Base-by-base conservation (phyloP, 2,329 filamentous ascomycete genomes). In the Talaromyces pinophilus region DNA sequence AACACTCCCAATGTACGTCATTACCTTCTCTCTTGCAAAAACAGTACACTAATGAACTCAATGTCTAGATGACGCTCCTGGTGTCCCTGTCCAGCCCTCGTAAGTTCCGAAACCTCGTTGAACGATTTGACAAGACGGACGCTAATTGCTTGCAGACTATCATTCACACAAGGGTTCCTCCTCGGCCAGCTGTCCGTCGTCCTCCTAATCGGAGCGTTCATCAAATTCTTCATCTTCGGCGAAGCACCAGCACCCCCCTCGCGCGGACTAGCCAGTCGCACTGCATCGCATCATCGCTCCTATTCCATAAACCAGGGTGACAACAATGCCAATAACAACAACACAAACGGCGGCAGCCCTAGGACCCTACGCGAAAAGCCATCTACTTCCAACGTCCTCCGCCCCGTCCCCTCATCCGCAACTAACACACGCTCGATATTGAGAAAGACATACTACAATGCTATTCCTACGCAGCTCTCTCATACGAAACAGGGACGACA, bases 201-300 rank as follows among this genome's bases (percentile, higher is more conserved):
- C 15, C 82, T 98, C 28, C 85, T 99, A 46, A 88, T 99, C 68
- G 93, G 93, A 70, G 92, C 91, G 71, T 98, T 99, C 81, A 98
- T 99, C 80, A 97, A 97, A 78, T 99, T 97, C 87, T 99, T 99
- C 86, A 98, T 99, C 75, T 98, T 99, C 76, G 95, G 95, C 72
- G 95, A 98, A 76, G 88, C 92, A 5, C 92, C 93, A 0, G 92
- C 91, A 1, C 85, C 92, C 68, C 93, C 96, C 69, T 88, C 90
- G 64, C 92, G 90, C 22, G 92, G 92, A 13, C 85, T 92, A 7
- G 82, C 90, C 52, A 88, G 91, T 70, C 92, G 91, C 66, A 89
- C 90, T 11, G 89, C 92, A 71, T 87, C 92, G 30, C 92, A 97
- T 79, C 88, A 89, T 76, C 87, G 90, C 68, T 91, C 90, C 17